A percentile compares a stretch with the other conserved stretches of the same genome.
These are phyloP conservation scores for Coemansia sp. DNA, from an alignment of 192 early-diverging fungal genomes.

Conservation along the genomic window DNA sequence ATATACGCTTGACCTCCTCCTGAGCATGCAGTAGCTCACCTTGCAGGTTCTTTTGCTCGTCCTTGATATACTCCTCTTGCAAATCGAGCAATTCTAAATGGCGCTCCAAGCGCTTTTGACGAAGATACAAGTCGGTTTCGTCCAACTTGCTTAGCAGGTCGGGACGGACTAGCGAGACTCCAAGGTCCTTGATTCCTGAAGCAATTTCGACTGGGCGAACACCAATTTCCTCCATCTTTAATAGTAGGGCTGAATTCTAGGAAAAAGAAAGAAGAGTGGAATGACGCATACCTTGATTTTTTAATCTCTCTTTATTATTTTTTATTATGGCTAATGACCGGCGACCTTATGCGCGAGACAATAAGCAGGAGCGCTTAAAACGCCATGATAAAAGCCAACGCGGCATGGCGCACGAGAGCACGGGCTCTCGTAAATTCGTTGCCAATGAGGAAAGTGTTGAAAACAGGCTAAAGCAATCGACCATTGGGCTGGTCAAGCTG, in stretches of 20 bases:
- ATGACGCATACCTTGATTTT: too few species aligned
- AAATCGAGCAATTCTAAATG: slow-evolving; percentile 94
- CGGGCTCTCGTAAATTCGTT: slow-evolving; percentile 71
- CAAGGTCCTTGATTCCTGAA: slow-evolving; percentile 51
- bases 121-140: slow-evolving; percentile 87
- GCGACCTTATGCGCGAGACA: slow-evolving; percentile 5
- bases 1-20: slow-evolving; percentile 97
- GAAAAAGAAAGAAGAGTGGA: too few species aligned
- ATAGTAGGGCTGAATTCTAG: slow-evolving; percentile 2
- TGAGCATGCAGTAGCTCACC: slow-evolving; percentile 90
- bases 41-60: slow-evolving; percentile 96
- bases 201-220: slow-evolving; percentile 44
- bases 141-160: slow-evolving; percentile 41
- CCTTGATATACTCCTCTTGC: slow-evolving; percentile 99
- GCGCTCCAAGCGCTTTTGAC: slow-evolving; percentile 90
- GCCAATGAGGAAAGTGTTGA: slow-evolving; percentile 74
- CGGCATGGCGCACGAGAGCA: slow-evolving; percentile 49
- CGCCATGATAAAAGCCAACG: not conserved
- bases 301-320: too few species aligned
- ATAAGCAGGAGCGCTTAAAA: not conserved
- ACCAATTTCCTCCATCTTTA: slow-evolving; percentile 51
- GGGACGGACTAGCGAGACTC: slow-evolving; percentile 47
- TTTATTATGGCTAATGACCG: not conserved
- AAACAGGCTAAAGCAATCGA: slow-evolving; percentile 79
- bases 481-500: slow-evolving; percentile 83